Evolutionary conservation across 2,329 filamentous ascomycete genomes (phyloP).

Genomic region (Sporothrix globosa): DNA sequence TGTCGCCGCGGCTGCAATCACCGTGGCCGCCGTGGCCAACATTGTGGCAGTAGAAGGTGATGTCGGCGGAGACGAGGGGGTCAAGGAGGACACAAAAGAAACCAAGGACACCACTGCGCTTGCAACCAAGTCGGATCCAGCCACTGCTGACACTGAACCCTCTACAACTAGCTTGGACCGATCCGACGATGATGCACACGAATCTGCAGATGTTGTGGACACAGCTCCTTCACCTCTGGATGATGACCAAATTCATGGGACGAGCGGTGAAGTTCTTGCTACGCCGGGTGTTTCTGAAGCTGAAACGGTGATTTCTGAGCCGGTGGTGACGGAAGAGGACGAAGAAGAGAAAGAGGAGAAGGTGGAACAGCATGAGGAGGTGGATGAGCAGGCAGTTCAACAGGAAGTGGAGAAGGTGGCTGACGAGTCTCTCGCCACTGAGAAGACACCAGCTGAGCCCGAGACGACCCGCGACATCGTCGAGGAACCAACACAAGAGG

Average conservation of each 20-base stretch:
- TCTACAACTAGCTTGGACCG: constrained; percentile 30
- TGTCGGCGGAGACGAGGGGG: constrained; percentile 16
- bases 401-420: not conserved
- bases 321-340: not conserved
- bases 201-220: constrained; percentile 30
- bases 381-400: not conserved
- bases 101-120: not conserved
- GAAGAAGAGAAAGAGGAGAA: not conserved
- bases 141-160: constrained; percentile 30
- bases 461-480: not conserved
- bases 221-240: constrained; percentile 27
- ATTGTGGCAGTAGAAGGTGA: constrained; percentile 33
- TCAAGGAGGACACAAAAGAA: not conserved
- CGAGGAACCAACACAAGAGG: not conserved
- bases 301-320: constrained; percentile 7
- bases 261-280: not conserved
- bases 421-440: not conserved
- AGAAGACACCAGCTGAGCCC: not conserved
- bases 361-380: not conserved
- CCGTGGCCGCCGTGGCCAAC: constrained; percentile 26
- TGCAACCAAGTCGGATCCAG: not conserved
- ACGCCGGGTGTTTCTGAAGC: constrained; percentile 3
- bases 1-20: constrained; percentile 20
- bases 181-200: constrained; percentile 30
- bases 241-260: constrained; percentile 18